Conservation (phyloP, 2,329 filamentous ascomycete species). For the Diaporthe velutina region DNA sequence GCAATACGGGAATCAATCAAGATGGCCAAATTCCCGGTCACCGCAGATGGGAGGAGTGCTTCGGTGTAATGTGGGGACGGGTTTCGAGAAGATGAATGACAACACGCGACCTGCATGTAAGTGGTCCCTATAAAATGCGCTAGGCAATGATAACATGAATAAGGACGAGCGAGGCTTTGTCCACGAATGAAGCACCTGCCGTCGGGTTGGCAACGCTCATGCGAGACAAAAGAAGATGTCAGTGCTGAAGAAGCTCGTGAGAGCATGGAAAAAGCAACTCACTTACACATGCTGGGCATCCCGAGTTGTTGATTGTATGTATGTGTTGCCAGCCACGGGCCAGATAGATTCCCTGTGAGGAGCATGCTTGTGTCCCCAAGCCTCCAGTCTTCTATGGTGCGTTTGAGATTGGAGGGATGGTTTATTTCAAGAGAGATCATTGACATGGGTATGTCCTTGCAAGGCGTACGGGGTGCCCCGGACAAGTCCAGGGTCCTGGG, state of each 20-base stretch:
- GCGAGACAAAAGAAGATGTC: background rate
- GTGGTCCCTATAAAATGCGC: constrained; percentile 33
- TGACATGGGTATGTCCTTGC: constrained; percentile 30
- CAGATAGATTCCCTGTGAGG: background rate
- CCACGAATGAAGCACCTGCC: background rate
- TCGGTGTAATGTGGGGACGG: constrained; percentile 36
- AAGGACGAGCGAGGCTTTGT: constrained; percentile 18
- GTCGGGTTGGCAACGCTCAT: background rate
- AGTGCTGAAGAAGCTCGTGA: constrained; percentile 19
- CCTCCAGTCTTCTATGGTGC: constrained; percentile 28
- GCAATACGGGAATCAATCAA: constrained; percentile 25
- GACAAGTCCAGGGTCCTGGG: constrained; percentile 27
- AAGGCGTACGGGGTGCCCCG: constrained; percentile 29
- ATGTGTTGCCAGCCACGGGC: background rate
- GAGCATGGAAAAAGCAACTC: background rate
- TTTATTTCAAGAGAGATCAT: constrained; percentile 23
- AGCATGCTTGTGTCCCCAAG: background rate
- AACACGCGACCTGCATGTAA: constrained; percentile 34
- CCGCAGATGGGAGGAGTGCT: constrained; percentile 31
- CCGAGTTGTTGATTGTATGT: background rate
- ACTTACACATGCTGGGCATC: background rate
- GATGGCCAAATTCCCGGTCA: constrained; percentile 23
- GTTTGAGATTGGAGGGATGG: constrained; percentile 35
- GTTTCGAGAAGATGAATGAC: constrained; percentile 36
- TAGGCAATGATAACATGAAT: constrained; percentile 28